Conservation (phyloP, 371 early-diverging fungal species). For the Nematocida displodere region DNA sequence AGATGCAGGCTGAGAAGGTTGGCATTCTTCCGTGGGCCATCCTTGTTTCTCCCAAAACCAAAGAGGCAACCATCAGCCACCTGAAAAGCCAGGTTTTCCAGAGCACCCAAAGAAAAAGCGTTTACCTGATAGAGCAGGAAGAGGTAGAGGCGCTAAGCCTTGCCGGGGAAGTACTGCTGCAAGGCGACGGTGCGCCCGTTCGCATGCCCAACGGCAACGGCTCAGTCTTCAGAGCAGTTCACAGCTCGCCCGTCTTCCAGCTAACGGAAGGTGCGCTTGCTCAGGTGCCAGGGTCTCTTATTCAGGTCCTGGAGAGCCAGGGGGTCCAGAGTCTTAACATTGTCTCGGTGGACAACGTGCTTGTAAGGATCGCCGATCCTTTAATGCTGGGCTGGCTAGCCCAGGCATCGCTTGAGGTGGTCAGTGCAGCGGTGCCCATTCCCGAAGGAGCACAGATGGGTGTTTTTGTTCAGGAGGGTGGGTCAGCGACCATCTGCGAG, state of each 20-base stretch:
- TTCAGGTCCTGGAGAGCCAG: neutral
- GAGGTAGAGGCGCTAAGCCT: constrained; percentile 45
- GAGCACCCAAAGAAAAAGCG: constrained; percentile 12
- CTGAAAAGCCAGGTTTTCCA: constrained; percentile 33
- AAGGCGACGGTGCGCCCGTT: constrained; percentile 9
- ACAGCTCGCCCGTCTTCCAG: constrained; percentile 11
- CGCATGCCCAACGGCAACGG: constrained; percentile 63
- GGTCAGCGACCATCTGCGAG: constrained; percentile 6
- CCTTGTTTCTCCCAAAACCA: constrained; percentile 60
- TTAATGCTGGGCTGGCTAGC: constrained; percentile 54
- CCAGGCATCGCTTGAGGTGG: constrained; percentile 44
- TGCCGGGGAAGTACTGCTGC: constrained; percentile 4
- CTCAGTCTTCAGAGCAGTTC: constrained; percentile 59
- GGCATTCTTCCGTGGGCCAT: constrained; percentile 54
- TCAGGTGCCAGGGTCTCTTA: neutral
- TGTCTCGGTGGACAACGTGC: constrained; percentile 63
- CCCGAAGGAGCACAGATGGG: constrained; percentile 38
- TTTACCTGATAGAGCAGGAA: constrained; percentile 61
- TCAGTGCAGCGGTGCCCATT: constrained; percentile 61
- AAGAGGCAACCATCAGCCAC: constrained; percentile 54
- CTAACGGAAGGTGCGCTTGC: neutral
- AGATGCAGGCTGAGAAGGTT: constrained; percentile 41
- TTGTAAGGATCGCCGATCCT: constrained; percentile 62
- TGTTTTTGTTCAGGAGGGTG: constrained; percentile 49
- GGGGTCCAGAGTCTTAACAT: constrained; percentile 57